Percentiles rank a stretch among this genome's conserved stretches.
phyloP scores from a whole-genome alignment of 1,284 basidiomycete species.

The Termitomyces sp. region DNA sequence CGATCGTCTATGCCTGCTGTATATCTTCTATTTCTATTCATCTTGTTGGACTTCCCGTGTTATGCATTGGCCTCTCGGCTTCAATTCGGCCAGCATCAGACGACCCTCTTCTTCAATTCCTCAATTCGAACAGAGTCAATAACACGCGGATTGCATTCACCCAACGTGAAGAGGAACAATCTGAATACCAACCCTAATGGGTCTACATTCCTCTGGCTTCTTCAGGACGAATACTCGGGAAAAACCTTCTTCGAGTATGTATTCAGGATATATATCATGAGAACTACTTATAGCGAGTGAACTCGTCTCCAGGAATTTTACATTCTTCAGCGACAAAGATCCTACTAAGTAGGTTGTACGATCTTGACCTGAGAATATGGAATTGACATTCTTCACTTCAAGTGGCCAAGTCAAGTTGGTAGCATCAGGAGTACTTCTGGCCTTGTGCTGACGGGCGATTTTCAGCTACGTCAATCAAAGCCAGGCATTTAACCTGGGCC shows the following conservation, averaged over 20 bases:
- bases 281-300: neutral
- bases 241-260: constrained; percentile 50
- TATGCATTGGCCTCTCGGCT: constrained; percentile 12
- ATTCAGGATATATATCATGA: neutral
- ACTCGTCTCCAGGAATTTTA: constrained; percentile 37
- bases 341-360: constrained; percentile 42
- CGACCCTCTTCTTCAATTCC: neutral
- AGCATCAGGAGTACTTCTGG: neutral
- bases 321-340: constrained; percentile 54
- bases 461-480: constrained; percentile 47
- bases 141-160: constrained; percentile 3
- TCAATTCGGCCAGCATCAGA: constrained; percentile 1
- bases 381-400: constrained; percentile 1
- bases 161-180: constrained; percentile 16
- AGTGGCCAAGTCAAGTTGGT: constrained; percentile 56
- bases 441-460: neutral
- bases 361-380: neutral
- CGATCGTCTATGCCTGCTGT: neutral
- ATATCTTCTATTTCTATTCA: constrained; percentile 1
- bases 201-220: constrained; percentile 49
- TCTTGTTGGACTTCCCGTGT: neutral
- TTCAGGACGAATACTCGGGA: constrained; percentile 50
- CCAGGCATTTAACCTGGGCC: constrained; percentile 40
- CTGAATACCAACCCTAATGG: constrained; percentile 35
- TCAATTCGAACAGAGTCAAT: neutral